Base-by-base conservation (phyloP, 305 asterid species). In the Fraxinus greggii region DNA sequence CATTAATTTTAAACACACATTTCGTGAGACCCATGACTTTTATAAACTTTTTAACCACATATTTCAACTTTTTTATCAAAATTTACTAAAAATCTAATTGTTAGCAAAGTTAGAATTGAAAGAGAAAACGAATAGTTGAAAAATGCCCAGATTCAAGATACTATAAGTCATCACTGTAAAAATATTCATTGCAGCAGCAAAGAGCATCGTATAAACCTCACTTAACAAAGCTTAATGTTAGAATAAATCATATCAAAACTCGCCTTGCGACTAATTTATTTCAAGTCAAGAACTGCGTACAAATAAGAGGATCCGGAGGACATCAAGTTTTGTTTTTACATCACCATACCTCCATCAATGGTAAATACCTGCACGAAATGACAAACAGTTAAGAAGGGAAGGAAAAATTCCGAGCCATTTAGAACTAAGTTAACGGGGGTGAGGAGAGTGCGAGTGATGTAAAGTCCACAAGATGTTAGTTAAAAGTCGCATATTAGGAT, bases 331-430 rank as follows among this genome's bases (percentile, higher is more conserved):
- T 12, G 75, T 40, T 56, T 51, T 26, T 82, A 94, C 97, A 95
- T 94, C 82, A 93, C 98, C 99, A 95, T 91, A 74, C 99, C 99
- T 74, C 99, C 99, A 85, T 94, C 99, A 77, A 95, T 93, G 86
- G 97, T 91, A 70, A 93, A 70, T 80, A 93, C 97, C 97, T 95
- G 95, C 80, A 79, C 74, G n/a, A 5, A 75, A 38, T 7, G 31
- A 28, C 0, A 38, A 28, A 42, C 45, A 56, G 70, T 29, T 67
- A 72, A 40, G 21, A 5, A 61, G 74, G 36, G 33, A 9, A 8
- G 63, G 36, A 67, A 67, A 67, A 29, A 4, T 67, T 67, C 9
- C 21, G 2, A 67, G 9, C 74, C 74, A 67, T 13, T 67, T 67
- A 28, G 19, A 26, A 28, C 15, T 36, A 10, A 10, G 19, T 67